These are phyloP conservation scores for Trichophyton simii DNA, from an alignment of 2,329 filamentous ascomycete species.

Conservation along the genomic window DNA sequence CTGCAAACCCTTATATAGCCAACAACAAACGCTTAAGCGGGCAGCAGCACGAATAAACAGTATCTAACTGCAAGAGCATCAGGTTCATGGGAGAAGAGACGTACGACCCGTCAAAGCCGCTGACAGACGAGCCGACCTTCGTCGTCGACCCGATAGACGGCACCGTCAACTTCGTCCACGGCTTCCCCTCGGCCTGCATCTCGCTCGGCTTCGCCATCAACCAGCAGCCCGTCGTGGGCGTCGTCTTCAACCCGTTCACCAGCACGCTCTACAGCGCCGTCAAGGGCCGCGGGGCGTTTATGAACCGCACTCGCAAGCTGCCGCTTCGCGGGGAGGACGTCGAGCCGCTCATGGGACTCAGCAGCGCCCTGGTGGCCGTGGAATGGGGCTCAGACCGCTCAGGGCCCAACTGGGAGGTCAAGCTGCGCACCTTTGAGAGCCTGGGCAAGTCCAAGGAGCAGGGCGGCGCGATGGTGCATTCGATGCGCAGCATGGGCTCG, in stretches of 20 bases:
- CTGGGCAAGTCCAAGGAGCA: slow-evolving; percentile 37
- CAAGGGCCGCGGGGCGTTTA: slow-evolving; percentile 42
- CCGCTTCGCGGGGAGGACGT: slow-evolving; percentile 34
- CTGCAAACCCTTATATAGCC: not conserved
- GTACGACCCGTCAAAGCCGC: slow-evolving; percentile 41
- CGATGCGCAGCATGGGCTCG: slow-evolving; percentile 43
- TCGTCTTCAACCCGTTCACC: slow-evolving; percentile 51
- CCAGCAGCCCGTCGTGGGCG: slow-evolving; percentile 41
- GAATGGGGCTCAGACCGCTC: slow-evolving; percentile 50
- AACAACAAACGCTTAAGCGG: no score
- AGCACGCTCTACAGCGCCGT: slow-evolving; percentile 44
- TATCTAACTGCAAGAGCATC: not conserved
- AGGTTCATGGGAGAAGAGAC: slow-evolving; percentile 49
- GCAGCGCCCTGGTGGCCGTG: slow-evolving; percentile 42
- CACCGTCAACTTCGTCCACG: slow-evolving; percentile 54
- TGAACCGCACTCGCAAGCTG: slow-evolving; percentile 29
- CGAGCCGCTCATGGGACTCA: slow-evolving; percentile 38
- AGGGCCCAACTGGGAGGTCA: slow-evolving; percentile 46
- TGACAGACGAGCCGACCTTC: slow-evolving; percentile 46
- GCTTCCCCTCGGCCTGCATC: slow-evolving; percentile 46
- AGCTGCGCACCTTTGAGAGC: slow-evolving; percentile 42
- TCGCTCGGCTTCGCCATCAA: slow-evolving; percentile 46
- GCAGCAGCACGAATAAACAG: no score
- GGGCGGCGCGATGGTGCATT: slow-evolving; percentile 51
- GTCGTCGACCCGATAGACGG: slow-evolving; percentile 54